phyloP scores from a whole-genome alignment of 768 basidiomycete species.

The Calvatia gigantea region DNA sequence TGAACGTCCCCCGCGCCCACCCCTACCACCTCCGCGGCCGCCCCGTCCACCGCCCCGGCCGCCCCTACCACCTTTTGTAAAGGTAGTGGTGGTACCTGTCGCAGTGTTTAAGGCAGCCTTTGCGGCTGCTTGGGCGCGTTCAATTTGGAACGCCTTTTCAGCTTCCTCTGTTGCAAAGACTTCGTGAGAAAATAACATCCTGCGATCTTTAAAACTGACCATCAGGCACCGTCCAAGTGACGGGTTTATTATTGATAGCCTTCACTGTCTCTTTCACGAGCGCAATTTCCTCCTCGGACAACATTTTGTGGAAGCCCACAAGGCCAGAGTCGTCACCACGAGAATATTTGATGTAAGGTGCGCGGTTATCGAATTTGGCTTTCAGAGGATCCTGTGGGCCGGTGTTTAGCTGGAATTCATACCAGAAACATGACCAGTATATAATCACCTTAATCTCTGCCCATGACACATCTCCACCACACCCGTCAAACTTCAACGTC shows the following conservation, averaged over 20 bases:
- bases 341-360: slow-evolving; percentile 49
- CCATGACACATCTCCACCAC: slow-evolving; percentile 46
- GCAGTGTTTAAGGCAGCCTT: slow-evolving; percentile 28
- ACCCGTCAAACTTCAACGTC: slow-evolving; percentile 57
- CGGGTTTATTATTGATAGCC: slow-evolving; percentile 59
- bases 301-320: slow-evolving; percentile 61
- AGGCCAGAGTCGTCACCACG: slow-evolving; percentile 45
- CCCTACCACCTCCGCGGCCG: slow-evolving; percentile 44
- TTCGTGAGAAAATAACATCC: neutral
- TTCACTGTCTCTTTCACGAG: slow-evolving; percentile 64
- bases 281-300: slow-evolving; percentile 71
- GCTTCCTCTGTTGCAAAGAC: slow-evolving; percentile 50
- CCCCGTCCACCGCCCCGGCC: slow-evolving; percentile 30
- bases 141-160: slow-evolving; percentile 69
- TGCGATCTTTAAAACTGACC: slow-evolving; percentile 32
- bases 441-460: slow-evolving; percentile 45
- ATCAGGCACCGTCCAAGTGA: slow-evolving; percentile 60
- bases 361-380: slow-evolving; percentile 44
- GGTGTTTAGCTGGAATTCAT: neutral
- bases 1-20: slow-evolving; percentile 34
- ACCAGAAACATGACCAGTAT: neutral
- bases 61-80: slow-evolving; percentile 21
- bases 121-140: slow-evolving; percentile 70
- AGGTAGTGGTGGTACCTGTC: slow-evolving; percentile 20
- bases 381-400: slow-evolving; percentile 40